Evolutionary conservation across 177 flowering plant genomes (phyloP), one percentile per base, ranked within the genome.

Genomic region (Vitis hybrid): DNA sequence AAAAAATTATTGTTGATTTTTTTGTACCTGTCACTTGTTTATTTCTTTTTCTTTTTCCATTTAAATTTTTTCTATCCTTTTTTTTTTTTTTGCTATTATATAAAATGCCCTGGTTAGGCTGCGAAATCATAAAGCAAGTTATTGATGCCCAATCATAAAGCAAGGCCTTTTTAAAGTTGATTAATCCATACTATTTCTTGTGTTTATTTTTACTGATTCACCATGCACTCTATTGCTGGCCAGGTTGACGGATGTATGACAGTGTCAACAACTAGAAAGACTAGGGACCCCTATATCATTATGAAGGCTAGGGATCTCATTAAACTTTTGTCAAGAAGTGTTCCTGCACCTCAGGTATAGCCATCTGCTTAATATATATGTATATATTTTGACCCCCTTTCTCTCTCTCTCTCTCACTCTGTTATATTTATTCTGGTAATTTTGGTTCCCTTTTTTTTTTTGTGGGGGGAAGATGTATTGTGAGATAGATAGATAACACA

Each of bases 191-290:
- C 45, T 33, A 33, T 33, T 33, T 33, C 8, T 33, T 33, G 45
- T 5, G 45, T 6, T 33, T 33, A 33, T 33, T 51, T 67, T 39
- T n/a, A 15, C 9, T 70, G 12, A 51, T 48, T 59, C 19, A 15
- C 11, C 29, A n/a, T 58, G 39, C 71, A 5, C 14, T 18, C 48
- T 19, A 19, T 66, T 69, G 39, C 56, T 77, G 48, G 2, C 58
- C 77, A 94, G 99, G 89, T 85, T 72, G 91, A 90, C 75, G 97
- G 98, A 10, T 82, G 86, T 55, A 91, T 95, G 99, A 87, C 90
- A 10, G 97, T 93, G 50, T 81, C 93, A 33, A 95, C 99, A 57
- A 93, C 98, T 29, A 83, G 82, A 60, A 96, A 93, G 87, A 92
- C 97, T 4, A 84, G 82, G 75, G 97, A 95, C 72, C 98, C 99